Evolutionary conservation across 352 stramenopile species (phyloP).

Genomic region (Phytophthora sojae): DNA sequence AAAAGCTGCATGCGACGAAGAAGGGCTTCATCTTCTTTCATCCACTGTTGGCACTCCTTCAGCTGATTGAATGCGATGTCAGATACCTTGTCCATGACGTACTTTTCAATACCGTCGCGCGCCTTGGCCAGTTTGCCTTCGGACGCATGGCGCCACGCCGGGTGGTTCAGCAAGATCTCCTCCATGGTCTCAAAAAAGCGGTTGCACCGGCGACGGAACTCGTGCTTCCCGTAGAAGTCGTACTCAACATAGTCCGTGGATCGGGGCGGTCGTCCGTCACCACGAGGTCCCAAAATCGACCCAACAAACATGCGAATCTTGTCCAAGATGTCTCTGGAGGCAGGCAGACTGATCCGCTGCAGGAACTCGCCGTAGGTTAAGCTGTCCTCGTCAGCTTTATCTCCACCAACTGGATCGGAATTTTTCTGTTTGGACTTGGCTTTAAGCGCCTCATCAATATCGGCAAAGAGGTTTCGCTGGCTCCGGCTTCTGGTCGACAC

Average conservation of each 20-base stretch:
- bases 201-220: constrained; percentile 71
- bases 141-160: constrained; percentile 70
- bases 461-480: constrained; percentile 68
- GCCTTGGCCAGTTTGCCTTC: constrained; percentile 69
- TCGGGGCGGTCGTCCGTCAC: constrained; percentile 72
- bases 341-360: constrained; percentile 72
- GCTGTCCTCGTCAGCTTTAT: constrained; percentile 46
- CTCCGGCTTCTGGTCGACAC: constrained; percentile 43
- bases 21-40: constrained; percentile 78
- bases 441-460: constrained; percentile 52
- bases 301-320: constrained; percentile 80
- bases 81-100: constrained; percentile 91
- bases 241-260: constrained; percentile 82
- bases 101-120: constrained; percentile 91
- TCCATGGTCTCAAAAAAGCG: constrained; percentile 83
- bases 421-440: constrained; percentile 38
- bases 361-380: constrained; percentile 85
- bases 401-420: constrained; percentile 26
- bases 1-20: constrained; percentile 83
- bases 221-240: constrained; percentile 79
- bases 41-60: constrained; percentile 67
- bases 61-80: constrained; percentile 83
- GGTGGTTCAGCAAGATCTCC: constrained; percentile 60
- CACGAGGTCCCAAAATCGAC: constrained; percentile 79
- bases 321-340: constrained; percentile 76